Evolutionary conservation across 495 filamentous ascomycete genomes (phyloP).

Genomic region (Aspergillus diversus): DNA sequence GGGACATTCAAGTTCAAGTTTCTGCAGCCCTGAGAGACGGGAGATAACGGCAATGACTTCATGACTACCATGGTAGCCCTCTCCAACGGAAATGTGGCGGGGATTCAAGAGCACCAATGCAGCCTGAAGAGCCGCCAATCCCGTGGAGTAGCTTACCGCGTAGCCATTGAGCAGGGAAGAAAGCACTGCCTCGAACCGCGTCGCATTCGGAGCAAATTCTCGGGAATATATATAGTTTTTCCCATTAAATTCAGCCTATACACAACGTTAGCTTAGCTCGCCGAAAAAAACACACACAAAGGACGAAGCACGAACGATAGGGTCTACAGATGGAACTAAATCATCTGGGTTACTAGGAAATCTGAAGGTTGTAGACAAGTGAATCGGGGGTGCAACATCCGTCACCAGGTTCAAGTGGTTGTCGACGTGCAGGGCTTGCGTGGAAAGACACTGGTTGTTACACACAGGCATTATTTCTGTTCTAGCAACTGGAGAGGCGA

Average conservation of each 20-base stretch:
- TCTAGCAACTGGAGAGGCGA: not conserved
- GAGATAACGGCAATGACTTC: slow-evolving; percentile 67
- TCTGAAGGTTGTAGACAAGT: slow-evolving; percentile 82
- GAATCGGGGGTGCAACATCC: slow-evolving; percentile 79
- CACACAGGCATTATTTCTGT: slow-evolving; percentile 13
- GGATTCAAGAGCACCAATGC: slow-evolving; percentile 73
- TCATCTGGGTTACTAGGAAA: slow-evolving; percentile 66
- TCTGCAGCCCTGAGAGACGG: slow-evolving; percentile 65
- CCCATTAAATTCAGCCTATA: slow-evolving; percentile 26
- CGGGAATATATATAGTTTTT: slow-evolving; percentile 68
- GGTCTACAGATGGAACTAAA: slow-evolving; percentile 47
- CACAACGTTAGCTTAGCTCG: not conserved
- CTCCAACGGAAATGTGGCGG: slow-evolving; percentile 68
- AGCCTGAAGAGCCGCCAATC: slow-evolving; percentile 82
- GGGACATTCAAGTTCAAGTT: slow-evolving; percentile 60
- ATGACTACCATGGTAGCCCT: slow-evolving; percentile 85
- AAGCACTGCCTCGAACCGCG: slow-evolving; percentile 75
- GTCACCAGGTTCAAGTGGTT: slow-evolving; percentile 65
- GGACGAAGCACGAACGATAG: slow-evolving; percentile 19
- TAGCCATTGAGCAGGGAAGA: slow-evolving; percentile 65
- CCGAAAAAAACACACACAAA: not conserved
- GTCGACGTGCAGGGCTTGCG: slow-evolving; percentile 78
- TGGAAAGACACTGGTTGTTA: slow-evolving; percentile 39
- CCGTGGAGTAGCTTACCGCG: slow-evolving; percentile 71
- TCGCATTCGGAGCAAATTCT: slow-evolving; percentile 67